Base-by-base conservation (phyloP, 1,284 basidiomycete genomes). In the Heterobasidion irregulare region DNA sequence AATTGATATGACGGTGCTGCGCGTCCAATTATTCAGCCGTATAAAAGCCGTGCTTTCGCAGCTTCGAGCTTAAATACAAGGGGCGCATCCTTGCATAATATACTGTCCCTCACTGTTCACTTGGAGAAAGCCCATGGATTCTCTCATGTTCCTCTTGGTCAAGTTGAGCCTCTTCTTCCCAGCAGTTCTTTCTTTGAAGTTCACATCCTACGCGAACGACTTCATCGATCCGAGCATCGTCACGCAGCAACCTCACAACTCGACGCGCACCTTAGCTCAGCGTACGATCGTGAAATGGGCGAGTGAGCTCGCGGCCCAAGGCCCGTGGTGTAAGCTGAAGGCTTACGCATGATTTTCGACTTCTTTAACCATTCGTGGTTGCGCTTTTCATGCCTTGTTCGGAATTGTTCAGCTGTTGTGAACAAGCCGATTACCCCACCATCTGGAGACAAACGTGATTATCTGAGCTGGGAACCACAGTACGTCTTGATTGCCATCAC, bases 391-490 rank as follows among this genome's bases (percentile, higher is more conserved):
- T 6, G 26, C 26, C 6, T 26, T 5, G 26, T 26, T 6, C 26
- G 26, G 53, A 48, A 9, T 8, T 48, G 38, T 26, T 5, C 35
- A 56, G 53, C 53, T 12, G 41, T 52, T 58, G 80, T 77, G 67
- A 70, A 64, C 59, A 72, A 73, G 51, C 65, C 66, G 18, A 61
- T 72, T n/a, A 55, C 67, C 2, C 70, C 77, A 12, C 74, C 77
- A 0, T 75, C 74, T 33, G 66, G 72, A 7, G 66, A 79, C 58
- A 62, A 66, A 26, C 72, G 72, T 54, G 78, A 80, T 62, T 82
- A 80, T 63, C 63, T 80, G 60, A 80, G 78, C 56, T 80, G 75
- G 74, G 78, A 77, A 41, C 79, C 79, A 3, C 81, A 81, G 78
- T 80, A 62, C 63, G 76, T 67, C 13, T 7, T 36, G 26, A 26